phyloP scores from a whole-genome alignment of 768 basidiomycete species.

The Saitozyma podzolica region DNA sequence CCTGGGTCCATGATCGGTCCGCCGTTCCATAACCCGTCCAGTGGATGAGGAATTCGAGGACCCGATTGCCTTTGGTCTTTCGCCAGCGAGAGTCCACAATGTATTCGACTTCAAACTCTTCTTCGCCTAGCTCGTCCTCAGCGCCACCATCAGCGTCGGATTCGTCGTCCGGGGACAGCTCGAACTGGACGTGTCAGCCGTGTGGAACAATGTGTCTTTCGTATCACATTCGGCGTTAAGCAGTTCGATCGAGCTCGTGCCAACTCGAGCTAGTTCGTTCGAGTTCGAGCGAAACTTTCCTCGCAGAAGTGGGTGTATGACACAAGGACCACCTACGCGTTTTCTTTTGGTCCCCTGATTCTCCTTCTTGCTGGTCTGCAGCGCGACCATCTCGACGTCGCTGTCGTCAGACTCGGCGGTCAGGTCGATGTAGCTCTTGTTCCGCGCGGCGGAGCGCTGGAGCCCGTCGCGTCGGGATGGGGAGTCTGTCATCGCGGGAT shows the following conservation, averaged over 20 bases:
- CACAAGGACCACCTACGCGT: conserved; percentile 13
- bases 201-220: background rate
- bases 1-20: conserved; percentile 36
- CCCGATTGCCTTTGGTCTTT: conserved; percentile 10
- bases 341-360: conserved; percentile 16
- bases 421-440: conserved; percentile 25
- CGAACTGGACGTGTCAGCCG: no score
- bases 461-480: conserved; percentile 9
- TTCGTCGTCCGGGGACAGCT: conserved; percentile 5
- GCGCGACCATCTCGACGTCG: conserved; percentile 10
- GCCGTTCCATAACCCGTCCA: conserved; percentile 32
- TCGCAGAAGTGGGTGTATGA: background rate
- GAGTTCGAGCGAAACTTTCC: no score
- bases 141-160: conserved; percentile 4
- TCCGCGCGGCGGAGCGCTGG: conserved; percentile 20
- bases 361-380: conserved; percentile 6
- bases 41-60: conserved; percentile 34
- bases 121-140: conserved; percentile 19
- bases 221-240: background rate
- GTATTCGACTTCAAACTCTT: conserved; percentile 41
- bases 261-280: no score
- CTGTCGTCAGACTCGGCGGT: conserved; percentile 28
- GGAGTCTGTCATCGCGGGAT: background rate
- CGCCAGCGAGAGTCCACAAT: conserved; percentile 39
- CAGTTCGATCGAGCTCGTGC: no score